Percentiles rank a stretch among this genome's conserved stretches.
Evolutionary conservation across 2,329 filamentous ascomycete species (phyloP).

Genomic region (Pseudogymnoascus sp.): DNA sequence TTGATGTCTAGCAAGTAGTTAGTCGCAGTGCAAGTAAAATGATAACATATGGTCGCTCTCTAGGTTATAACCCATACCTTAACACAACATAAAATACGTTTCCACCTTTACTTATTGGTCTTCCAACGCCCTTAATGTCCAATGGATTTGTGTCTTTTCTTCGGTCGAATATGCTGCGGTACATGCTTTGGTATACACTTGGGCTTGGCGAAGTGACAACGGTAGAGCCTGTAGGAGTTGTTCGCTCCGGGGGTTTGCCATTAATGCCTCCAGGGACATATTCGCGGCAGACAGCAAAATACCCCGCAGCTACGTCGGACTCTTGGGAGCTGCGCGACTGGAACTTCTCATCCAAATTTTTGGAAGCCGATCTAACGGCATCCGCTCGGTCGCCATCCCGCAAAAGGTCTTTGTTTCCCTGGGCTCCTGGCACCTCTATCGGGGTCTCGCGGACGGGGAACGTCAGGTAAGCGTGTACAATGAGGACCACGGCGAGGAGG

Average conservation of each 20-base stretch:
- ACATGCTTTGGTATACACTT: constrained; percentile 98
- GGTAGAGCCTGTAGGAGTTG: constrained; percentile 67
- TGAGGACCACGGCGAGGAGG: constrained; percentile 28
- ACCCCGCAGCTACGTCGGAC: constrained; percentile 76
- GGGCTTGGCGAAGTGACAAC: constrained; percentile 74
- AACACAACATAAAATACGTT: constrained; percentile 93
- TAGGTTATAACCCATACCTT: constrained; percentile 45
- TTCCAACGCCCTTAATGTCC: constrained; percentile 28
- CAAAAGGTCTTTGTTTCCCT: constrained; percentile 38
- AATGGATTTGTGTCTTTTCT: constrained; percentile 42
- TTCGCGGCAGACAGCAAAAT: constrained; percentile 91
- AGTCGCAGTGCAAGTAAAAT: constrained; percentile 12
- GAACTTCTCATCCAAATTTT: constrained; percentile 52
- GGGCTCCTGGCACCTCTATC: constrained; percentile 29
- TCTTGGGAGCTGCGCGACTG: constrained; percentile 52
- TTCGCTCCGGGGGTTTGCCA: constrained; percentile 82
- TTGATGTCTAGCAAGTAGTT: constrained; percentile 57
- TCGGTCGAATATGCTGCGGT: constrained; percentile 88
- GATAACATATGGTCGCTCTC: constrained; percentile 13
- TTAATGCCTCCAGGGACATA: constrained; percentile 88
- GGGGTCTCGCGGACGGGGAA: constrained; percentile 45
- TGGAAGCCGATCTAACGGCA: constrained; percentile 55
- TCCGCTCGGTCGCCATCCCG: constrained; percentile 58
- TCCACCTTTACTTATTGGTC: constrained; percentile 51
- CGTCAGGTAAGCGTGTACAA: constrained; percentile 62